Percentiles rank a stretch among this genome's conserved stretches.
phyloP scores from a whole-genome alignment of 805 yeast genomes.

The Priceomyces fermenticarens region DNA sequence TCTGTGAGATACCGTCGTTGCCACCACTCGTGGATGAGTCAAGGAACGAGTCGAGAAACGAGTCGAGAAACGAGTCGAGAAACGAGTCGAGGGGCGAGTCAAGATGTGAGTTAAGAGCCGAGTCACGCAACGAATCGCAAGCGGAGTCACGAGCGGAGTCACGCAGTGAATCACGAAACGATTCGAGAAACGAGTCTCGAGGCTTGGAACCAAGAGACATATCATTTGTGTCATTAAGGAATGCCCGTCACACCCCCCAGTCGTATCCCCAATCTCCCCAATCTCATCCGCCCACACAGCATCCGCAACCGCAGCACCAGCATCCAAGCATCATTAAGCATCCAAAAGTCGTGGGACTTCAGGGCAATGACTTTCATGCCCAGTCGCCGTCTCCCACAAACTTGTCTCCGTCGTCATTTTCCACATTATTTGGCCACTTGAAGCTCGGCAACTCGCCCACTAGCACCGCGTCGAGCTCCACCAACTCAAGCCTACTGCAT shows the following conservation, averaged over 20 bases:
- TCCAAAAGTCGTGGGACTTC: background rate
- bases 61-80: no score
- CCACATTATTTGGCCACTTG: constrained; percentile 15
- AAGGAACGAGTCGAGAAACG: no score
- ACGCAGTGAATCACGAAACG: no score
- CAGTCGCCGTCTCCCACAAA: constrained; percentile 1
- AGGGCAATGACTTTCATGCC: constrained; percentile 2
- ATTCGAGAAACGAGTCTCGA: background rate
- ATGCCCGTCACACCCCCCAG: background rate
- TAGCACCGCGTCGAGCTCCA: constrained; percentile 4
- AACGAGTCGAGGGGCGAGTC: background rate
- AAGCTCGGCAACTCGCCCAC: constrained; percentile 6
- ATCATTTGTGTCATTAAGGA: background rate
- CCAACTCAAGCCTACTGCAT: constrained; percentile 4
- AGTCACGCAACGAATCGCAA: no score
- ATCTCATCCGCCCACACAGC: constrained; percentile 2
- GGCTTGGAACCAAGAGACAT: background rate
- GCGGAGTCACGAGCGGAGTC: no score
- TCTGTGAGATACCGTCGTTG: background rate
- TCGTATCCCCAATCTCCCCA: no score
- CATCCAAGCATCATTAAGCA: constrained; percentile 4
- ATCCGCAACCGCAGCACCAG: constrained; percentile 2
- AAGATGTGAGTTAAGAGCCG: background rate
- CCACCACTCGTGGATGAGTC: background rate
- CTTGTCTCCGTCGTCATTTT: constrained; percentile 8